These are phyloP conservation scores for Epichloe typhina DNA, from an alignment of 2,329 filamentous ascomycete genomes.

Conservation along the genomic window DNA sequence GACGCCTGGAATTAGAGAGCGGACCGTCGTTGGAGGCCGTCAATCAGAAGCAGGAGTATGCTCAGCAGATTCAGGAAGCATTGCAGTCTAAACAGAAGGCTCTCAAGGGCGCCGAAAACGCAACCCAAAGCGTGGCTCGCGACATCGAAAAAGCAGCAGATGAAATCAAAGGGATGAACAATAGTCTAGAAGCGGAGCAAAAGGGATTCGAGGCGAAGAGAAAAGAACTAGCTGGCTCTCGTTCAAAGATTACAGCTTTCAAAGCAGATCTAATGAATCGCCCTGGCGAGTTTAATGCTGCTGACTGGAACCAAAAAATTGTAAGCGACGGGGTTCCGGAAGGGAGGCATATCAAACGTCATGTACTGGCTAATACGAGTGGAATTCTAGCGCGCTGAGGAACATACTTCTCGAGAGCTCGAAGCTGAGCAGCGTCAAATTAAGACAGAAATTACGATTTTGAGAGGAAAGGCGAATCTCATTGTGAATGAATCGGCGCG, in stretches of 20 bases:
- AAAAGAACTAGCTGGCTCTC: constrained; percentile 35
- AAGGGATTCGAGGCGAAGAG: constrained; percentile 36
- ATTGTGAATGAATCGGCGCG: constrained; percentile 25
- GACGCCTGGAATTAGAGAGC: constrained; percentile 41
- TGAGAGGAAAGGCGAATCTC: constrained; percentile 28
- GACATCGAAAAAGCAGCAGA: constrained; percentile 24
- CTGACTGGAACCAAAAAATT: constrained; percentile 59
- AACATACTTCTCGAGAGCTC: constrained; percentile 41
- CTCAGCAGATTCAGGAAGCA: constrained; percentile 38
- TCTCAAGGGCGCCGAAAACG: constrained; percentile 40
- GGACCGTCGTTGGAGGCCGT: constrained; percentile 59
- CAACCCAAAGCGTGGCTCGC: constrained; percentile 30
- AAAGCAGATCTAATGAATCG: constrained; percentile 48
- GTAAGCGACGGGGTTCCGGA: constrained; percentile 30
- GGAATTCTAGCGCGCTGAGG: constrained; percentile 40
- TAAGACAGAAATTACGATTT: constrained; percentile 24
- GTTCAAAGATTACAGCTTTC: constrained; percentile 47
- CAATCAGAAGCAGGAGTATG: constrained; percentile 57
- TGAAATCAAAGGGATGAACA: constrained; percentile 29
- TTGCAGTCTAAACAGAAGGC: constrained; percentile 40
- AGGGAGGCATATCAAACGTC: not conserved
- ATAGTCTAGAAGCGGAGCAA: constrained; percentile 35
- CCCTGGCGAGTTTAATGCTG: constrained; percentile 53
- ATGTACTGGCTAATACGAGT: constrained; percentile 13
- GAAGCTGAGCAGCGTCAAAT: constrained; percentile 27